phyloP scores from a whole-genome alignment of 768 basidiomycete genomes.

The Lactarius trivialis region DNA sequence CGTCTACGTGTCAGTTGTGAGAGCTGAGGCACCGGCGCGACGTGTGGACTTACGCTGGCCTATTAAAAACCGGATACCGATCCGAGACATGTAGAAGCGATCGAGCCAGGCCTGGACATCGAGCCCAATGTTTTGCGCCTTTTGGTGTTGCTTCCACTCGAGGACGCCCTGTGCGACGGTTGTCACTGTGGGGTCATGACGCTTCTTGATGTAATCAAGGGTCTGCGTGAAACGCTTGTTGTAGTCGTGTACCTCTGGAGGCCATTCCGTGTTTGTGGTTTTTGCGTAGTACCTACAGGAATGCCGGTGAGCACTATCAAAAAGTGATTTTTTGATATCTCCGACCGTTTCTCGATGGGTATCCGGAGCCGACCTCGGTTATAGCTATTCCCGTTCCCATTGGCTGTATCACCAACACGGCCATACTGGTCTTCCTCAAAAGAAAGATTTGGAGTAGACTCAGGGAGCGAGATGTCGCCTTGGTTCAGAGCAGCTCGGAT shows the following conservation, averaged over 20 bases:
- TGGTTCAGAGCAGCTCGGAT: slow-evolving; percentile 58
- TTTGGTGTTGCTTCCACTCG: slow-evolving; percentile 84
- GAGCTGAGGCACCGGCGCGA: neutral
- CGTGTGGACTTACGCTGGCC: slow-evolving; percentile 64
- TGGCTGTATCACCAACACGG: slow-evolving; percentile 33
- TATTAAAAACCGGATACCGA: slow-evolving; percentile 93
- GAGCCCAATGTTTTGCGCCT: slow-evolving; percentile 63
- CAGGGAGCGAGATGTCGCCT: slow-evolving; percentile 51
- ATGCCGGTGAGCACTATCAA: slow-evolving; percentile 3
- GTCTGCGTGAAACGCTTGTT: slow-evolving; percentile 85
- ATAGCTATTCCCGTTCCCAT: slow-evolving; percentile 36
- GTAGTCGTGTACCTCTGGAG: slow-evolving; percentile 90
- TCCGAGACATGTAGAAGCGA: slow-evolving; percentile 93
- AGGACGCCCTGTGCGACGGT: slow-evolving; percentile 94
- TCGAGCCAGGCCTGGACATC: slow-evolving; percentile 96
- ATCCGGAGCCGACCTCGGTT: slow-evolving; percentile 53
- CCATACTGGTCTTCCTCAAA: slow-evolving; percentile 31
- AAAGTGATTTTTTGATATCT: slow-evolving; percentile 8
- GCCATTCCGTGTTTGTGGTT: slow-evolving; percentile 64
- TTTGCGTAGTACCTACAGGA: slow-evolving; percentile 78
- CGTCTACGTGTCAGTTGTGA: slow-evolving; percentile 45
- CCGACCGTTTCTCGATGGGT: slow-evolving; percentile 78
- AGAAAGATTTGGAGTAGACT: slow-evolving; percentile 76
- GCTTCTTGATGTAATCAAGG: slow-evolving; percentile 82
- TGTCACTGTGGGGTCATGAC: slow-evolving; percentile 97